Base-by-base conservation (phyloP, 164 flowering plant genomes). In the Dillenia turbinata region DNA sequence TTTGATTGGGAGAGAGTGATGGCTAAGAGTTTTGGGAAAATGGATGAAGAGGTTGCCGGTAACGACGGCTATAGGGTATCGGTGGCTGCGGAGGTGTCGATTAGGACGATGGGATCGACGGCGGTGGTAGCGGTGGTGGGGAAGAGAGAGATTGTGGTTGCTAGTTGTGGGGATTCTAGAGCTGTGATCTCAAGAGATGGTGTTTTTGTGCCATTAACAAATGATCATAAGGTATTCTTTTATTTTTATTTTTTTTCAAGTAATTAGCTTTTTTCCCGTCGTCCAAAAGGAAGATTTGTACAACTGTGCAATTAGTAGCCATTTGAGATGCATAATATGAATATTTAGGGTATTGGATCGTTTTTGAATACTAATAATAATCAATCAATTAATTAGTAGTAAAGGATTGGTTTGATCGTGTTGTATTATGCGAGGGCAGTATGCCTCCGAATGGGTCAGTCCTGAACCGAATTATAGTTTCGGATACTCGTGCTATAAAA, bases 121-220 rank as follows among this genome's bases (percentile, higher is more conserved):
- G 94, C 86, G 44, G 85, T 87, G 56, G 89, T 85, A 64, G 92
- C 83, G 47, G 73, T 87, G 72, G 83, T 91, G 10, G 84, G 82
- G 15, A 55, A 47, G 63, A 80, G 80, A 26, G 74, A 64, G 63
- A 19, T 89, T 40, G 83, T 89, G 43, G 94, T 87, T 43, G 92
- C 92, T 1, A 92, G 89, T 52, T 89, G 98, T 52, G 94, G 98
- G 10, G 96, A 92, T 60, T 87, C 90, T 0, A 80, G 96, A 57
- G 98, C 89, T 8, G 96, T 89, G 47, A 40, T 92, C 3, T 78
- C 72, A 0, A 76, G 92, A 0, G 82, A 69, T 10, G 90, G 92
- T 8, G 73, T 61, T 10, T 84, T 82, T 4, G 65, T 89, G 16
- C 73, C 92, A 3, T 74, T 92, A 65, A 83, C 92, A 14, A 45